Evolutionary conservation across 2,329 filamentous ascomycete species (phyloP), one percentile per base, ranked within the genome.

Genomic region (Dendryphion nanum): DNA sequence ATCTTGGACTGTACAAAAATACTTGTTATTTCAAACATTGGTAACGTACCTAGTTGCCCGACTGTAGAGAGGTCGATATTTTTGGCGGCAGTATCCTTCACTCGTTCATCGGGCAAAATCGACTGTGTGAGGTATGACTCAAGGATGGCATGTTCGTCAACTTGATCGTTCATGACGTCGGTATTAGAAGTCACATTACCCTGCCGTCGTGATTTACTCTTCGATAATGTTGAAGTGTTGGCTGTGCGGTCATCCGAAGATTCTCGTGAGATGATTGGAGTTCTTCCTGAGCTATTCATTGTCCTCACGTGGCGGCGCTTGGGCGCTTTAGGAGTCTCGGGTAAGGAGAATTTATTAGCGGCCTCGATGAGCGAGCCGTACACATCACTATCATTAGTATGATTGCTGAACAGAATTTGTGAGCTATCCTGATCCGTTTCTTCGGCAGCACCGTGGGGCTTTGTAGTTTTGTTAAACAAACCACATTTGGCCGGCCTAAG

Each of bases 291-390:
- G 30, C 48, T 52, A 26, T 59, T 35, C 10, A 58, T 21, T 4
- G 53, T 57, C n/a, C 47, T 51, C 8, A 54, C 50, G 20, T 53
- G 51, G 6, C 50, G 52, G 20, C 32, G 3, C 17, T 42, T 16
- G 4, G 23, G 35, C 4, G 35, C 20, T 7, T 29, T 18, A 1
- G 35, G 35, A 4, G 40, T 42, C 4, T 41, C 26, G 5, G 38
- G 37, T 6, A 40, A 26, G 33, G 47, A 23, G 3, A 42, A 13
- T 4, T 50, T 32, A 15, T 26, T 26, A n/a, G n/a, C 23, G 8
- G 23, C 23, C n/a, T 26, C n/a, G 23, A 26, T 26, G 8, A 8
- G 8, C 23, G 23, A 8, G 23, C 8, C 23, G 23, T 8, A 17
- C 29, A n/a, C 18, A 17, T 4, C 10, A 6, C 26, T 26, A 23